phyloP scores from a whole-genome alignment of 163 green algal species.

The Dunaliella salina region DNA sequence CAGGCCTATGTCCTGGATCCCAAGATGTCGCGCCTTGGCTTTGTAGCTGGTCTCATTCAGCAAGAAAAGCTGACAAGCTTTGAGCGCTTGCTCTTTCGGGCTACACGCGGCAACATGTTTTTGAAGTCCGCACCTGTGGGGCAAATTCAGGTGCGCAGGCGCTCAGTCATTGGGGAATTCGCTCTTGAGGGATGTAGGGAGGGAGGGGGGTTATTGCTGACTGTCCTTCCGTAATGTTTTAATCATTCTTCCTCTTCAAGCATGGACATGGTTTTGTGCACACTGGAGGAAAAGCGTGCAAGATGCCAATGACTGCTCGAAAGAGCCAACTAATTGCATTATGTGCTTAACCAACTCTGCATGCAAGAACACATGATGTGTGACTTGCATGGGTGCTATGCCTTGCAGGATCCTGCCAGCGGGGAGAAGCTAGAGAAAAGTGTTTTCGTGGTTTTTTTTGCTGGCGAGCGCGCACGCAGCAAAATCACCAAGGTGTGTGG shows the following conservation, averaged over 20 bases:
- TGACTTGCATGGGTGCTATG: too few relatives aligned
- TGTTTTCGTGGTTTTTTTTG: conserved; percentile 98
- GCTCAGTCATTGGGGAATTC: too few relatives aligned
- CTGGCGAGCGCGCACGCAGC: conserved; percentile 80
- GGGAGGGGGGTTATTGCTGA: too few relatives aligned
- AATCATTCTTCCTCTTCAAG: too few relatives aligned
- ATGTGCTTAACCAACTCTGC: too few relatives aligned
- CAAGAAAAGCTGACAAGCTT: conserved; percentile 75
- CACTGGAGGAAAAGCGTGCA: too few relatives aligned
- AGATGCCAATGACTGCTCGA: too few relatives aligned
- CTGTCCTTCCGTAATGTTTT: too few relatives aligned
- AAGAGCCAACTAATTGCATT: too few relatives aligned
- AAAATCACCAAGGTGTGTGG: conserved; percentile 86
- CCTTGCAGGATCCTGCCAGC: conserved; percentile 68
- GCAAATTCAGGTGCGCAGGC: conserved; percentile 39
- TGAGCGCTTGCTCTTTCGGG: conserved; percentile 89
- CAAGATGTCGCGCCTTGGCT: conserved; percentile 64
- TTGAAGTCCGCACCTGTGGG: conserved; percentile 76
- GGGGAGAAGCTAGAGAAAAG: conserved; percentile 87
- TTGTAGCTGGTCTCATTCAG: conserved; percentile 54
- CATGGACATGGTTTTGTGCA: too few relatives aligned
- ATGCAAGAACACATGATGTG: too few relatives aligned
- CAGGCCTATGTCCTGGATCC: conserved; percentile 26
- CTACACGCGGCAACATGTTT: conserved; percentile 97
- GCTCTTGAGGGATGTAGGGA: too few relatives aligned